A percentile compares a stretch with the other conserved stretches of the same genome.
phyloP scores from a whole-genome alignment of 2,329 filamentous ascomycete species.

The Penicillium capsulatum region DNA sequence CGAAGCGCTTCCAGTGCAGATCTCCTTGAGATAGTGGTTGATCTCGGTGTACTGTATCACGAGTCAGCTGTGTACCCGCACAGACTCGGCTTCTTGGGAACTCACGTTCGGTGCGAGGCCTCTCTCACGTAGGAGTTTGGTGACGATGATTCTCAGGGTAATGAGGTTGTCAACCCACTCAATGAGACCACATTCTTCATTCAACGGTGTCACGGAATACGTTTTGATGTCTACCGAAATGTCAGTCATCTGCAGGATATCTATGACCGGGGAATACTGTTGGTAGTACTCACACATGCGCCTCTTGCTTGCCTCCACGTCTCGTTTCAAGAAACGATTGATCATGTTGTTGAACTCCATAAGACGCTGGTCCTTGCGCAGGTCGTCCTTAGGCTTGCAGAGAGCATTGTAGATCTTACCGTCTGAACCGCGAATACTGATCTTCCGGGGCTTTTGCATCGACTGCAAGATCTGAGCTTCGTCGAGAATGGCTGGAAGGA shows the following conservation, averaged over 20 bases:
- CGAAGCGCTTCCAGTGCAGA: conserved; percentile 53
- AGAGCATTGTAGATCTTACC: conserved; percentile 83
- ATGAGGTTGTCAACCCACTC: conserved; percentile 98
- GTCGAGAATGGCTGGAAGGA: conserved; percentile 65
- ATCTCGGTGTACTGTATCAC: conserved; percentile 61
- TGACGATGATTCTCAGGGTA: conserved; percentile 84
- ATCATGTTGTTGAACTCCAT: conserved; percentile 99
- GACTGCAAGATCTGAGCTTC: conserved; percentile 88
- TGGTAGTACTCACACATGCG: conserved; percentile 58
- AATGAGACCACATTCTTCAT: conserved; percentile 95
- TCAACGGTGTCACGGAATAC: conserved; percentile 92
- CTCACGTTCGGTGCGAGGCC: conserved; percentile 56
- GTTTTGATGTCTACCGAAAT: conserved; percentile 69
- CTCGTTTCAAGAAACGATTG: conserved; percentile 86
- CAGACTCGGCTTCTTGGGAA: neutral
- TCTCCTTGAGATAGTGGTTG: conserved; percentile 57
- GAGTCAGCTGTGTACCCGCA: neutral
- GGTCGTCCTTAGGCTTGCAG: conserved; percentile 96
- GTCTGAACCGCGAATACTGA: conserved; percentile 84
- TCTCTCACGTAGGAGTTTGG: conserved; percentile 71
- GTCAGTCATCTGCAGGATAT: conserved; percentile 8
- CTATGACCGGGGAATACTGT: neutral
- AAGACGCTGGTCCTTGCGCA: conserved; percentile 92
- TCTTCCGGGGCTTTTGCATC: conserved; percentile 83
- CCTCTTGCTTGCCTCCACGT: conserved; percentile 83